A percentile compares a stretch with the other conserved stretches of the same genome.
phyloP scores from a whole-genome alignment of 2,329 filamentous ascomycete genomes.

The Nothopassalora personata region DNA sequence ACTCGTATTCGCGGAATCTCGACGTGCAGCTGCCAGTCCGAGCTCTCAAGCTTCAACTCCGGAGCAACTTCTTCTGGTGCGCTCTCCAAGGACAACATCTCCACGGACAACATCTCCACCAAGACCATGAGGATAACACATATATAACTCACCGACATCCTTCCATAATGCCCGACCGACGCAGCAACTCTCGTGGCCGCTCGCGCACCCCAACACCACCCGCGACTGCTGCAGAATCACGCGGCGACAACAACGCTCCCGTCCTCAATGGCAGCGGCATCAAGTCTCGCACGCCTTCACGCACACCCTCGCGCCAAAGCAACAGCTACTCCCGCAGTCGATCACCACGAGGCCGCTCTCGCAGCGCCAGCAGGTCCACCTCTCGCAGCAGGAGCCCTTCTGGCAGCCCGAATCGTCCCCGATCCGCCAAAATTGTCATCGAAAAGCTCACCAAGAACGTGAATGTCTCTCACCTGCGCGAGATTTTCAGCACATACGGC shows the following conservation, averaged over 20 bases:
- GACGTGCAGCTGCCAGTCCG: not conserved
- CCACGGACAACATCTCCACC: not conserved
- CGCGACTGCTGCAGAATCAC: constrained; percentile 29
- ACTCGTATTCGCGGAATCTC: not conserved
- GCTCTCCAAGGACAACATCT: not conserved
- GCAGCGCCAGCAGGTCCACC: constrained; percentile 14
- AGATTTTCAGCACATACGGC: constrained; percentile 89
- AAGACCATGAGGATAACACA: not conserved
- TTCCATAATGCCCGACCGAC: constrained; percentile 15
- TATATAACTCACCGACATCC: not conserved
- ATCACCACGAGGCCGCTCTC: constrained; percentile 28
- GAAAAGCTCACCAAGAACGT: constrained; percentile 96
- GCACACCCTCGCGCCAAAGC: constrained; percentile 9
- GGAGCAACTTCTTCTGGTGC: not conserved
- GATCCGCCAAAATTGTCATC: constrained; percentile 69
- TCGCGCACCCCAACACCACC: constrained; percentile 28
- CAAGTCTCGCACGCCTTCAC: constrained; percentile 9
- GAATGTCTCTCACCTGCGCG: constrained; percentile 76
- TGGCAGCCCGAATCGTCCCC: constrained; percentile 17
- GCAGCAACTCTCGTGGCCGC: constrained; percentile 39
- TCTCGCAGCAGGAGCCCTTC: constrained; percentile 16
- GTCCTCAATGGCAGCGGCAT: constrained; percentile 26
- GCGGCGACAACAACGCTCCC: constrained; percentile 32
- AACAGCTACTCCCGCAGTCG: constrained; percentile 18
- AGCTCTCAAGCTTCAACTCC: not conserved